Conservation (phyloP, 2,329 filamentous ascomycete genomes). For the Rhinocladiella similis region DNA sequence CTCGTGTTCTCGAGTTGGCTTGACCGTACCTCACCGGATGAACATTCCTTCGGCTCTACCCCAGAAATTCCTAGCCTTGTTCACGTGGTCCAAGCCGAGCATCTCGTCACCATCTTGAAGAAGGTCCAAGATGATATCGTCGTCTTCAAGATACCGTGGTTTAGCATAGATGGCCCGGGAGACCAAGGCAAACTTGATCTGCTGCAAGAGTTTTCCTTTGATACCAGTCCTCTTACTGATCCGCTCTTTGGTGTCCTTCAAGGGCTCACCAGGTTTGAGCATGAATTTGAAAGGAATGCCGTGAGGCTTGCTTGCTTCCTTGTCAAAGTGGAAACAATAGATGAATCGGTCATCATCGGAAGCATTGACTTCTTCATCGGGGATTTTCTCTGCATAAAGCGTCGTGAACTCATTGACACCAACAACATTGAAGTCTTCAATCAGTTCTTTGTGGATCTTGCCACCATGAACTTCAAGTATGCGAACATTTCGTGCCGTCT, state of each 20-base stretch:
- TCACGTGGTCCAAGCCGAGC: slow-evolving; percentile 66
- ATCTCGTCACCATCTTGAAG: slow-evolving; percentile 76
- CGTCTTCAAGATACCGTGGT: slow-evolving; percentile 81
- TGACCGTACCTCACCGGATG: slow-evolving; percentile 40
- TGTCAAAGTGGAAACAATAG: slow-evolving; percentile 88
- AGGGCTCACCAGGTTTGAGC: slow-evolving; percentile 78
- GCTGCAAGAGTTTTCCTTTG: slow-evolving; percentile 97
- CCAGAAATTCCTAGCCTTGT: slow-evolving; percentile 61
- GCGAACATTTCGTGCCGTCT: slow-evolving; percentile 70
- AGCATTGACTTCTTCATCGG: slow-evolving; percentile 62
- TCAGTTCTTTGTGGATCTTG: slow-evolving; percentile 80
- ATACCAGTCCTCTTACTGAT: slow-evolving; percentile 88
- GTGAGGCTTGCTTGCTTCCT: slow-evolving; percentile 79
- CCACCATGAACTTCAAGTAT: slow-evolving; percentile 80
- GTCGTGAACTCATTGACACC: slow-evolving; percentile 83
- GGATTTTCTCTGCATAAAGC: slow-evolving; percentile 78
- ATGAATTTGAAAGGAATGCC: slow-evolving; percentile 90
- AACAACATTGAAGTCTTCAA: slow-evolving; percentile 69
- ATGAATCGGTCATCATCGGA: slow-evolving; percentile 71
- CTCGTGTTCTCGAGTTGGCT: no score
- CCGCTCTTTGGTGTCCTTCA: slow-evolving; percentile 91
- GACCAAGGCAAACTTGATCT: slow-evolving; percentile 92
- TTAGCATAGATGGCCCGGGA: slow-evolving; percentile 70
- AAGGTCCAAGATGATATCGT: slow-evolving; percentile 48
- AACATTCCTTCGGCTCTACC: slow-evolving; percentile 63